A percentile compares a stretch with the other conserved stretches of the same genome.
Conservation (phyloP, 2,329 filamentous ascomycete species). For the Aspergillus quadrilineatus region DNA sequence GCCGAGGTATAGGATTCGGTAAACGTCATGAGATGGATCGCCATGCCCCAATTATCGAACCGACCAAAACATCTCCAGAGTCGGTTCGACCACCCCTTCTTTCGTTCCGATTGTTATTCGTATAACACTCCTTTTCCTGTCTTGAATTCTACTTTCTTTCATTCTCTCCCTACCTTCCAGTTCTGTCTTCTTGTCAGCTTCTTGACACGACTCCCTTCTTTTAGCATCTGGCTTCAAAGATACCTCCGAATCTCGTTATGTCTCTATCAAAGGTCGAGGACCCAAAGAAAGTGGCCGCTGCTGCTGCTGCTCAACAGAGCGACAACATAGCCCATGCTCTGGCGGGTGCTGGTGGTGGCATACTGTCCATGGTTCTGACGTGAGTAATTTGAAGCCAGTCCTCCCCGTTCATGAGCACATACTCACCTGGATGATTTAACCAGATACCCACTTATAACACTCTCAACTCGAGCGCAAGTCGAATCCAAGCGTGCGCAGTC, state of each 20-base stretch:
- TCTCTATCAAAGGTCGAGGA: conserved; percentile 40
- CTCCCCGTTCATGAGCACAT: not conserved
- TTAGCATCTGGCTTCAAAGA: not conserved
- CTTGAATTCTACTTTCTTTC: conserved; percentile 3
- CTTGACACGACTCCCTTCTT: not conserved
- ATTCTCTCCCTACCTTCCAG: conserved; percentile 7
- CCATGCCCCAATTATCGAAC: conserved; percentile 20
- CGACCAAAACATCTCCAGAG: conserved; percentile 31
- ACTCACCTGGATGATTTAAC: conserved; percentile 6
- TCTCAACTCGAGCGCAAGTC: conserved; percentile 95
- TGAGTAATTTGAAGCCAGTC: conserved; percentile 44
- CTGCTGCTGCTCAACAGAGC: conserved; percentile 73
- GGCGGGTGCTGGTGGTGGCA: conserved; percentile 86
- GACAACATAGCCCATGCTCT: conserved; percentile 97
- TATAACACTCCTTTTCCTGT: conserved; percentile 9
- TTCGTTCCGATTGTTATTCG: conserved; percentile 8
- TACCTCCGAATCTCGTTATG: conserved; percentile 29
- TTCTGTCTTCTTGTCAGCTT: not conserved
- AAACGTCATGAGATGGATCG: conserved; percentile 36
- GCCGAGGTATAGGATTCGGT: conserved; percentile 37
- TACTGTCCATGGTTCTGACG: conserved; percentile 94
- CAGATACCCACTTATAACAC: conserved; percentile 93
- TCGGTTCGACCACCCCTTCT: conserved; percentile 8
- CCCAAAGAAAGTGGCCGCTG: conserved; percentile 44
- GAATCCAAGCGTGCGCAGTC: conserved; percentile 91